Evolutionary conservation across 495 filamentous ascomycete genomes (phyloP).

Genomic region (Cercophora newfieldiana): DNA sequence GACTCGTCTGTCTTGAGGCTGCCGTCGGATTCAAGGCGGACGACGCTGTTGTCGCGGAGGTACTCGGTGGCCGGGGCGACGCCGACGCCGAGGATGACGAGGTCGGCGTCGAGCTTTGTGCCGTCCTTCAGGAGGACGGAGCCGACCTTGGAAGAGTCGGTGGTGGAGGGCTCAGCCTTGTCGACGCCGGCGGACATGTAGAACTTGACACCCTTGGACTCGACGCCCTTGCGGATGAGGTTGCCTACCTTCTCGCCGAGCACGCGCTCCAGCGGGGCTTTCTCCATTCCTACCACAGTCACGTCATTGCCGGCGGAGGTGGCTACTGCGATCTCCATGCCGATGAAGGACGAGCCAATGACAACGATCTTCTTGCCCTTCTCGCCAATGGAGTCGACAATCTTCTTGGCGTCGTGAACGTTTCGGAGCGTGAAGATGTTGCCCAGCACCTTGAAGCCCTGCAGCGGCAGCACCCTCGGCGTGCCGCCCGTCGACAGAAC

Average conservation of each 20-base stretch:
- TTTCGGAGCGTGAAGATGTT: slow-evolving; percentile 85
- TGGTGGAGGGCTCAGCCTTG: slow-evolving; percentile 68
- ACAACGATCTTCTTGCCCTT: slow-evolving; percentile 90
- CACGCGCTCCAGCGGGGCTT: slow-evolving; percentile 79
- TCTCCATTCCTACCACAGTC: slow-evolving; percentile 92
- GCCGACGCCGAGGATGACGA: slow-evolving; percentile 89
- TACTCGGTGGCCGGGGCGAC: slow-evolving; percentile 85
- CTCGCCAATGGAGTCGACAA: slow-evolving; percentile 74
- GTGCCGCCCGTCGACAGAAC: slow-evolving; percentile 84
- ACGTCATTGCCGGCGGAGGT: slow-evolving; percentile 73
- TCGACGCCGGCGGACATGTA: slow-evolving; percentile 76
- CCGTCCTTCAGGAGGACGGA: slow-evolving; percentile 84
- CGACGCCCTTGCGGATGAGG: slow-evolving; percentile 72
- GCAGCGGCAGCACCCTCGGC: slow-evolving; percentile 74
- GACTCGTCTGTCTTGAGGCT: slow-evolving; percentile 74
- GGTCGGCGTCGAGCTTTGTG: slow-evolving; percentile 77
- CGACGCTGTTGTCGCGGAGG: slow-evolving; percentile 66
- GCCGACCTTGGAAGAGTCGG: slow-evolving; percentile 68
- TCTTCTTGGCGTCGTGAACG: slow-evolving; percentile 71
- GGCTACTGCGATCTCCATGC: slow-evolving; percentile 90
- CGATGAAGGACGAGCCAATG: slow-evolving; percentile 89
- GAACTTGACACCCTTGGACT: slow-evolving; percentile 87
- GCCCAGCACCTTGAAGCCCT: slow-evolving; percentile 79
- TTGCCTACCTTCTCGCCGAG: slow-evolving; percentile 81
- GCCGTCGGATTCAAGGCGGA: slow-evolving; percentile 75